A percentile compares a stretch with the other conserved stretches of the same genome.
Conservation (phyloP, 129 eudicot genomes). For the Kitagawia praeruptora region DNA sequence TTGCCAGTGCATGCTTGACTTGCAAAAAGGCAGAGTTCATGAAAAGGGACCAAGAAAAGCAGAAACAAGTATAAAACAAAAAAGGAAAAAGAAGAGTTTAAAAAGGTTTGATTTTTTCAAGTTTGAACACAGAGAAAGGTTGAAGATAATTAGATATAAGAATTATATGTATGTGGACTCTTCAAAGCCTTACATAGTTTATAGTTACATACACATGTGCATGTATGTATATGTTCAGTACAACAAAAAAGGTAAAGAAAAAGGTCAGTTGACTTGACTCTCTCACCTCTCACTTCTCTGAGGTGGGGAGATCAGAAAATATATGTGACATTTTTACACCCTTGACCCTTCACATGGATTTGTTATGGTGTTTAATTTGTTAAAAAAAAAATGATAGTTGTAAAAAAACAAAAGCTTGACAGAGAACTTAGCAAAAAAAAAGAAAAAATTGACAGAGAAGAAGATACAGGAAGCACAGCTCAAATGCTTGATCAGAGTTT, state of each 20-base stretch:
- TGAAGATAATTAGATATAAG: conserved; percentile 30
- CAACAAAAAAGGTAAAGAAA: conserved; percentile 1
- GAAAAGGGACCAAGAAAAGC: conserved; percentile 5
- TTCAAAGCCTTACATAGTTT: conserved; percentile 65
- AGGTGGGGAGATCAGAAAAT: background rate
- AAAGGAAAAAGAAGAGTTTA: conserved; percentile 5
- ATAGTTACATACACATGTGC: background rate
- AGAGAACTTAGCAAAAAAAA: background rate
- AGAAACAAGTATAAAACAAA: conserved; percentile 1
- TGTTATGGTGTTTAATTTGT: too few species aligned
- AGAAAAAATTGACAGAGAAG: background rate
- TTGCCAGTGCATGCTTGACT: conserved; percentile 63
- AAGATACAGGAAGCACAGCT: background rate
- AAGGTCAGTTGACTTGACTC: conserved; percentile 3
- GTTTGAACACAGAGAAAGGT: conserved; percentile 6
- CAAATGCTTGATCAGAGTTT: background rate
- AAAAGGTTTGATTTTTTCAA: conserved; percentile 15
- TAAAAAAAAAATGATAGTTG: too few species aligned
- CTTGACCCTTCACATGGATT: too few species aligned
- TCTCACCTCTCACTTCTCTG: background rate
- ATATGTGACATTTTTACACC: background rate
- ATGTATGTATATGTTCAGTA: background rate
- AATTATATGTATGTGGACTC: conserved; percentile 44
- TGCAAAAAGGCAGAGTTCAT: conserved; percentile 2
- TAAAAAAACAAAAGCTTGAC: background rate